Base-by-base conservation (phyloP, 108 stramenopile species). In the Skeletonema marinoi region DNA sequence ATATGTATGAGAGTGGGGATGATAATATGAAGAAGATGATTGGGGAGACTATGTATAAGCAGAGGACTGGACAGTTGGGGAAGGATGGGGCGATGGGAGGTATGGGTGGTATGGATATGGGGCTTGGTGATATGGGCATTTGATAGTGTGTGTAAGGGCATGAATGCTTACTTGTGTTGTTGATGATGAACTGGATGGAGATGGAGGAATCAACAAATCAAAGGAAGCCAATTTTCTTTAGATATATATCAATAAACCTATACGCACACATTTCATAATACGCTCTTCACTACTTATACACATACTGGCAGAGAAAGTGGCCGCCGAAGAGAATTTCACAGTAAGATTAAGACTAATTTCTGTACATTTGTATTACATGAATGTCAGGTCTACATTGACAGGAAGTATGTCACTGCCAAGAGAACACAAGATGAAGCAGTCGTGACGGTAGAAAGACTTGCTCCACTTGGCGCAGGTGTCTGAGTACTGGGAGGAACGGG, bases 1-100 rank as follows among this genome's bases (percentile, higher is more conserved):
- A 98, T 56, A 96, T 98, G 97, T 98, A 98, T 75, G 96, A 98
- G 16, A 79, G 77, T 44, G 98, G 98, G 0, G 98, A 98, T 86
- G 98, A 97, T 62, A 95, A 95, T 58, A 98, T 96, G 91, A 86
- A 87, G 78, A 93, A 96, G 80, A 87, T 97, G 68, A 98, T 98
- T 80, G 98, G 96, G 32, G 97, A 98, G 86, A 86, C 95, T 60
- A 93, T 97, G 94, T 73, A 93, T 84, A 98, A 98, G 80, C 91
- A 94, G 62, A 88, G 90, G 72, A 73, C 76, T 64, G 96, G 96
- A 25, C 88, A 95, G 75, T 77, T 93, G 46, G 78, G 65, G 60
- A 21, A 19, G 13, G 78, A 41, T 63, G 70, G 70, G 6, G 70
- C 60, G 11, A 60, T 71, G 70, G 70, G 39, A 2, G 70, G 29